Percentiles rank a stretch among this genome's conserved stretches.
Conservation (phyloP, 352 stramenopile species). For the Pythium brassicae region DNA sequence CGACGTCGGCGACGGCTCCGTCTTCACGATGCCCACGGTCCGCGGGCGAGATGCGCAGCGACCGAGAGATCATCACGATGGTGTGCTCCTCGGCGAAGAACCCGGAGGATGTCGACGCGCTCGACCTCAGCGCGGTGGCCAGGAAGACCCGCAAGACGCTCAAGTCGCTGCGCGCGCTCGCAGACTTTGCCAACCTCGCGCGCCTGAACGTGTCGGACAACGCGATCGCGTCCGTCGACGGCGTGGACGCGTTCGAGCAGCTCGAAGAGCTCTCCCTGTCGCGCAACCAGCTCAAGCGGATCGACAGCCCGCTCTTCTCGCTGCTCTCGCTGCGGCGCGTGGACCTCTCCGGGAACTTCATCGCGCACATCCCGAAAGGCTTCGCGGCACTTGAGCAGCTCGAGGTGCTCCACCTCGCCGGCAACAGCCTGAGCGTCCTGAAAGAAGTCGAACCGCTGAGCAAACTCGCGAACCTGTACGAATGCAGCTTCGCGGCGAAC, state of each 20-base stretch:
- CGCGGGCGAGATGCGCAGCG: slow-evolving; percentile 23
- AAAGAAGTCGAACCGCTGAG: slow-evolving; percentile 64
- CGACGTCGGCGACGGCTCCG: background rate
- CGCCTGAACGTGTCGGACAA: slow-evolving; percentile 67
- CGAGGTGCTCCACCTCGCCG: slow-evolving; percentile 59
- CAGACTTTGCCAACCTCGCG: slow-evolving; percentile 39
- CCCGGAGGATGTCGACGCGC: slow-evolving; percentile 19
- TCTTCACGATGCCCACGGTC: slow-evolving; percentile 20
- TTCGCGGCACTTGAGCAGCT: slow-evolving; percentile 46
- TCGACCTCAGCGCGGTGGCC: slow-evolving; percentile 44
- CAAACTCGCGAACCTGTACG: slow-evolving; percentile 56
- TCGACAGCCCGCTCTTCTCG: slow-evolving; percentile 41
- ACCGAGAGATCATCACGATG: slow-evolving; percentile 36
- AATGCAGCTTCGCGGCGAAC: slow-evolving; percentile 57
- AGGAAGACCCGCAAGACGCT: slow-evolving; percentile 50
- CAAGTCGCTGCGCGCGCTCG: slow-evolving; percentile 55
- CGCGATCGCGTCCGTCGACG: slow-evolving; percentile 46
- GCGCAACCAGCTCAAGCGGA: slow-evolving; percentile 67
- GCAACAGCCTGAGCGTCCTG: slow-evolving; percentile 69
- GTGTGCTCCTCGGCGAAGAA: slow-evolving; percentile 23
- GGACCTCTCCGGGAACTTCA: slow-evolving; percentile 80
- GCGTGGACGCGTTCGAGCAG: slow-evolving; percentile 41
- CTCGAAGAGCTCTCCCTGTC: slow-evolving; percentile 47
- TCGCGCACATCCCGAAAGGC: slow-evolving; percentile 59
- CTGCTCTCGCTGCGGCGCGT: slow-evolving; percentile 39